A percentile compares a stretch with the other conserved stretches of the same genome.
phyloP scores from a whole-genome alignment of 2,329 filamentous ascomycete species.

The Zymoseptoria brevis region DNA sequence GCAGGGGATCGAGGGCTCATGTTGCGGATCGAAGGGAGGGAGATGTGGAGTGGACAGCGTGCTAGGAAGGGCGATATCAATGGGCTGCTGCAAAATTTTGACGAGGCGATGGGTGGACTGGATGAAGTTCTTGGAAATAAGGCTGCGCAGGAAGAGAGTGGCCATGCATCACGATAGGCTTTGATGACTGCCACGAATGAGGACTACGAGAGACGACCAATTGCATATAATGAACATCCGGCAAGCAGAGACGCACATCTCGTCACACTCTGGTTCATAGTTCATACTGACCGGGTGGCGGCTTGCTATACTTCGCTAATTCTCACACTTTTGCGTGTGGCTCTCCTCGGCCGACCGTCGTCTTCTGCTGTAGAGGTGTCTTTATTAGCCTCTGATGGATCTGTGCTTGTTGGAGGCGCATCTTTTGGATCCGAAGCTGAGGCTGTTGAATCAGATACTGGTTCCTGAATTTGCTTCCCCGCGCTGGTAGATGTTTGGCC shows the following conservation, averaged over 20 bases:
- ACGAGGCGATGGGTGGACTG: conserved; percentile 29
- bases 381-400: background rate
- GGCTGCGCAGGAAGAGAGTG: background rate
- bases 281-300: background rate
- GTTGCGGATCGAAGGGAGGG: conserved; percentile 52
- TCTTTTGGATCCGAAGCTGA: background rate
- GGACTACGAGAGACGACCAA: background rate
- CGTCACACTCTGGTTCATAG: background rate
- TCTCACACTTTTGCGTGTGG: conserved; percentile 26
- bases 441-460: background rate
- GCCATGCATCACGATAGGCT: background rate
- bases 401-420: background rate
- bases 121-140: conserved; percentile 26
- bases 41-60: conserved; percentile 21
- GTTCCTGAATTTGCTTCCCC: conserved; percentile 1
- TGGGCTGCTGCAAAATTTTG: conserved; percentile 30
- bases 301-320: conserved; percentile 23
- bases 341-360: conserved; percentile 18
- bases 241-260: background rate
- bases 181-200: background rate
- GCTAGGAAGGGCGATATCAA: conserved; percentile 32
- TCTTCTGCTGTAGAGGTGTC: background rate
- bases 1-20: conserved; percentile 44
- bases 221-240: background rate
- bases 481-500: background rate